These are phyloP conservation scores for Phytophthora agathidicida DNA, from an alignment of 352 stramenopile species.

Conservation along the genomic window DNA sequence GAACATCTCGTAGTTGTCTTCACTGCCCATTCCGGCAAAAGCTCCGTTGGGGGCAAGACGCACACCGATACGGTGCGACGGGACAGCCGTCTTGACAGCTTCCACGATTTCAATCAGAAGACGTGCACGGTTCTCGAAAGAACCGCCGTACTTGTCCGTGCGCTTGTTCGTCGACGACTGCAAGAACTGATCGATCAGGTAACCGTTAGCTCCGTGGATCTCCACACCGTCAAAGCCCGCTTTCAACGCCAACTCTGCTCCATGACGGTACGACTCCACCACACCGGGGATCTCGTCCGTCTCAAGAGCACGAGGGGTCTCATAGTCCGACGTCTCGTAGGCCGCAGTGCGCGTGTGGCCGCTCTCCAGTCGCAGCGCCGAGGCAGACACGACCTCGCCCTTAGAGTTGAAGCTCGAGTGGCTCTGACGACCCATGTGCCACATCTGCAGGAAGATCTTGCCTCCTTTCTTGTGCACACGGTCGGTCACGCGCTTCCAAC, in stretches of 20 bases:
- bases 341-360: slow-evolving; percentile 37
- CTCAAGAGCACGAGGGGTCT: slow-evolving; percentile 63
- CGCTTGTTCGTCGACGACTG: slow-evolving; percentile 58
- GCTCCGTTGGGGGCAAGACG: slow-evolving; percentile 41
- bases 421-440: slow-evolving; percentile 25
- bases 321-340: slow-evolving; percentile 38
- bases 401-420: slow-evolving; percentile 43
- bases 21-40: slow-evolving; percentile 40
- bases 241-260: slow-evolving; percentile 55
- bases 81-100: slow-evolving; percentile 41
- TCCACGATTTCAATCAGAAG: slow-evolving; percentile 80
- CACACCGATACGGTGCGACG: slow-evolving; percentile 39
- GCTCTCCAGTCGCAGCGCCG: slow-evolving; percentile 32
- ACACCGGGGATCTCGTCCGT: slow-evolving; percentile 72
- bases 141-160: slow-evolving; percentile 76
- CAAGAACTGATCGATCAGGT: slow-evolving; percentile 92
- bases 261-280: slow-evolving; percentile 71
- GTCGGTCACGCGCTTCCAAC: slow-evolving; percentile 28
- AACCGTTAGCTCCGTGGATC: slow-evolving; percentile 89
- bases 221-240: slow-evolving; percentile 67
- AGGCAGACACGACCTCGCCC: slow-evolving; percentile 56
- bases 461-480: slow-evolving; percentile 26
- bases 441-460: slow-evolving; percentile 31
- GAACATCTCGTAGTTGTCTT: slow-evolving; percentile 51
- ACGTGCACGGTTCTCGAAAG: slow-evolving; percentile 77